Percentiles rank a stretch among this genome's conserved stretches.
Conservation (phyloP, 2,329 filamentous ascomycete species). For the Alternaria rosae region DNA sequence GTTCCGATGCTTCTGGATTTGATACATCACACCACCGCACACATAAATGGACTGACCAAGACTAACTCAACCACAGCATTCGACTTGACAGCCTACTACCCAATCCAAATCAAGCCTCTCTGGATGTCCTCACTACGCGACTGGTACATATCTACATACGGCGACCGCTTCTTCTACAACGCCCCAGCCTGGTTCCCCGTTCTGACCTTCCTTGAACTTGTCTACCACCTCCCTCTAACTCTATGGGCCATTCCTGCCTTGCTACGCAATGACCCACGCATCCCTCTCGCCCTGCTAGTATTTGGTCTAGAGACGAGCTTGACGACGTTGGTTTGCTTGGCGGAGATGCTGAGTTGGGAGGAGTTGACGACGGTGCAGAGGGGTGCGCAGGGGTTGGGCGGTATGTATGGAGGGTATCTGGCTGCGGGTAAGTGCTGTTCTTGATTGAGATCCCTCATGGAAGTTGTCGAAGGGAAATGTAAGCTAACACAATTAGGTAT, state of each 20-base stretch:
- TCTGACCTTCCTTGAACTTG: constrained; percentile 65
- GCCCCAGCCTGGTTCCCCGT: constrained; percentile 67
- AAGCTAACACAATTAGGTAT: constrained; percentile 24
- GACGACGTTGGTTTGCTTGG: constrained; percentile 69
- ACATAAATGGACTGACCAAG: neutral
- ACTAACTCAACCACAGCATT: constrained; percentile 57
- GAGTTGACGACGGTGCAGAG: constrained; percentile 39
- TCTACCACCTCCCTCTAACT: constrained; percentile 68
- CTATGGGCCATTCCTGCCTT: constrained; percentile 67
- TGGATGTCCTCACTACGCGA: constrained; percentile 60
- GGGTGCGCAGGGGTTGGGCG: constrained; percentile 39
- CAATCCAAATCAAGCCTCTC: constrained; percentile 57
- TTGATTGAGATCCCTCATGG: neutral
- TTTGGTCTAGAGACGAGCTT: constrained; percentile 67
- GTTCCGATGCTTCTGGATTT: neutral
- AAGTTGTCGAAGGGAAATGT: neutral
- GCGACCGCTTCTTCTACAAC: constrained; percentile 68
- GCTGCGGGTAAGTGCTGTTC: constrained; percentile 31
- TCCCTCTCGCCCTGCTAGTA: constrained; percentile 67
- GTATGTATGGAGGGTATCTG: constrained; percentile 51
- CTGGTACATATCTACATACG: constrained; percentile 68
- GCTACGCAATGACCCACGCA: constrained; percentile 62
- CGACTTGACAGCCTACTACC: constrained; percentile 68
- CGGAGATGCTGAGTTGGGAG: constrained; percentile 65
- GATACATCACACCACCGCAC: neutral